Evolutionary conservation across 2,329 filamentous ascomycete species (phyloP).

Genomic region (Aspergillus oerlinghausenensis): DNA sequence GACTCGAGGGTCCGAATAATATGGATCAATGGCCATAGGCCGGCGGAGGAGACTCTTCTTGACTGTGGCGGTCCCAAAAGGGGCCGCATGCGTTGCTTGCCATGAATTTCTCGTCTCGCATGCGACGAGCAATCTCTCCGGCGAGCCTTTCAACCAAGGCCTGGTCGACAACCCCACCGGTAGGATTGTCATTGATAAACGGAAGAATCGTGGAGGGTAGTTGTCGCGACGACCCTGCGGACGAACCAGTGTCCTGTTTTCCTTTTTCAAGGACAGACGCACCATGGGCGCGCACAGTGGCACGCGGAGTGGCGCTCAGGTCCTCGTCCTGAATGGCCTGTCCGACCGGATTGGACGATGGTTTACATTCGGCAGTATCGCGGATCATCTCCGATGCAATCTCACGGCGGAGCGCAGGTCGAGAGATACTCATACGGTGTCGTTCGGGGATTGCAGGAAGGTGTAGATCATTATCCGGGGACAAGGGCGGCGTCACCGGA

Average conservation of each 20-base stretch:
- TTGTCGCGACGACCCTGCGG: slow-evolving; percentile 18
- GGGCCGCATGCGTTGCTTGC: slow-evolving; percentile 27
- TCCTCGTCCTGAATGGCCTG: slow-evolving; percentile 18
- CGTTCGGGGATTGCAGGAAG: slow-evolving; percentile 33
- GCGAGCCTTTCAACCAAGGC: slow-evolving; percentile 66
- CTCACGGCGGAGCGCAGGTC: slow-evolving; percentile 19
- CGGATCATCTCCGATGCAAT: slow-evolving; percentile 16
- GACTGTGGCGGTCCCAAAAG: slow-evolving; percentile 33
- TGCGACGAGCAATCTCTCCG: slow-evolving; percentile 76
- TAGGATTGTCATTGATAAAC: slow-evolving; percentile 28
- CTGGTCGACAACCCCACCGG: slow-evolving; percentile 42
- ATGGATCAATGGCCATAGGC: slow-evolving; percentile 40
- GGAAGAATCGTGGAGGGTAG: slow-evolving; percentile 33
- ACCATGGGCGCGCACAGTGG: slow-evolving; percentile 18
- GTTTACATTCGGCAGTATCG: slow-evolving; percentile 23
- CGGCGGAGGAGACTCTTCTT: slow-evolving; percentile 39
- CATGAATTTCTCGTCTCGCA: slow-evolving; percentile 73
- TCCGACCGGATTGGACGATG: slow-evolving; percentile 21
- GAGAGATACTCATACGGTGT: slow-evolving; percentile 26
- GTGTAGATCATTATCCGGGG: slow-evolving; percentile 36
- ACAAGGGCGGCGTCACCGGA: slow-evolving; percentile 49
- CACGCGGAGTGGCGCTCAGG: slow-evolving; percentile 31
- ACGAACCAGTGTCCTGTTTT: slow-evolving; percentile 26
- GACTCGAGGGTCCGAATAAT: slow-evolving; percentile 6
- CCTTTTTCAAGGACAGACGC: slow-evolving; percentile 15